Conservation (phyloP, 129 eudicot genomes). For the sunflower (Helianthus annuus) region HanXRQr2.0-SUNRISE NC_035434.2:168370921-168371420, state of each 20-base stretch:
- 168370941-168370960: not conserved
- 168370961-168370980: not conserved
- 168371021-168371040: not conserved
- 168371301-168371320: constrained; percentile 33
- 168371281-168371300: constrained; percentile 60
- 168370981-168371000: too few relatives aligned
- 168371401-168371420: constrained; percentile 70
- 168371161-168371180: too few relatives aligned
- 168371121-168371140: too few relatives aligned
- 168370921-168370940: too few relatives aligned
- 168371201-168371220: not conserved
- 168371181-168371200: not conserved
- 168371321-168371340: constrained; percentile 52
- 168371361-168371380: constrained; percentile 74
- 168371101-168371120: too few relatives aligned
- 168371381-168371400: constrained; percentile 66
- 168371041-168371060: not conserved
- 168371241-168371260: constrained; percentile 42
- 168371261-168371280: constrained; percentile 56
- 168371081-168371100: not conserved
- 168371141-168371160: too few relatives aligned
- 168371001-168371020: not conserved
- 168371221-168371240: not conserved
- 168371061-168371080: not conserved
- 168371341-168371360: constrained; percentile 61